Evolutionary conservation across 2,329 filamentous ascomycete species (phyloP), one percentile per base, ranked within the genome.

Genomic region (Aspergillus texensis): DNA sequence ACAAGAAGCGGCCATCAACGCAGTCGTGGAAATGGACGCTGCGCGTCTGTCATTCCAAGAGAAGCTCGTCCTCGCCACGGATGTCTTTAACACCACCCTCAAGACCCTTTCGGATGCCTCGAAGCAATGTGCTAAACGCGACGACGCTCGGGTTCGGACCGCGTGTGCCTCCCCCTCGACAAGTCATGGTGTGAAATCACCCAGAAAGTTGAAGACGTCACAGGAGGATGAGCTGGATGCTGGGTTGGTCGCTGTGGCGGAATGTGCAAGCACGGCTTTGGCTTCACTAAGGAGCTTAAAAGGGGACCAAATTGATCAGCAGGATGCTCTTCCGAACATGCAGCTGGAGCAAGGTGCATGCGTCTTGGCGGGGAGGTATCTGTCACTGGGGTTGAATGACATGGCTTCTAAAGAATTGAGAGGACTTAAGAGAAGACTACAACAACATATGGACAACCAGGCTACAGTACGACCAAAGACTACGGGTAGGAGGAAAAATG

Each of bases 61-160:
- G 62, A 77, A 76, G 60, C 72, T 79, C 1, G 72, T 78, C 6
- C 72, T 82, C 26, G 80, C 81, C 1, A 82, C 81, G 1, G 80
- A 82, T 39, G 74, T 81, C 14, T 82, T 83, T 64, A 83, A 83
- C 69, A 70, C 70, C 19, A 78, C 79, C 0, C 71, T 82, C 14
- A 83, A 80, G 64, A 72, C 76, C 0, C 72, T 83, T 10, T 79
- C 78, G 1, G 79, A 81, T 46, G 75, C 77, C 24, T 65, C 76
- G 16, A 79, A 77, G 32, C 65, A 74, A 4, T 32, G 62, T 6
- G 48, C 64, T 4, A 74, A 72, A 50, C 64, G 65, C 19, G 32
- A 61, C 12, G 32, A 67, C 19, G 64, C 67, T n/a, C 45, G 64
- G 11, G 24, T 48, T 34, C 50, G 62, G 6, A 67, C 68, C 48